Conservation (phyloP, 306 rosid species). For the Lupinus albus region DNA sequence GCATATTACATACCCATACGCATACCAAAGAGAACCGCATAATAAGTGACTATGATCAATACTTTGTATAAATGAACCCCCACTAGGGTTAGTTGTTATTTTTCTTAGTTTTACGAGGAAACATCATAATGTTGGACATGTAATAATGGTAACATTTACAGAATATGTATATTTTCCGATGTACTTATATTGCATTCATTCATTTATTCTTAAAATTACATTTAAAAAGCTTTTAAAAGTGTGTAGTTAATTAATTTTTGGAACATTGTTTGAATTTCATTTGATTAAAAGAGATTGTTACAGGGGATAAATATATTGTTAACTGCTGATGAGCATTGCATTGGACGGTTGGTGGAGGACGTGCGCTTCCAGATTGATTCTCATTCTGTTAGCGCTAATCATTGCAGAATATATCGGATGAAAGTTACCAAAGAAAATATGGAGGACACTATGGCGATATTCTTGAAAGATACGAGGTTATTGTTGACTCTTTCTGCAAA, state of each 20-base stretch:
- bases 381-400: constrained; percentile 67
- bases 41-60: too few species aligned
- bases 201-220: too few species aligned
- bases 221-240: too few species aligned
- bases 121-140: too few species aligned
- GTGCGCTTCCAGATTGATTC: constrained; percentile 75
- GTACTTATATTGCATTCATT: not conserved
- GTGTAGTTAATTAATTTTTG: not conserved
- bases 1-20: too few species aligned
- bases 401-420: constrained; percentile 73
- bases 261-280: not conserved
- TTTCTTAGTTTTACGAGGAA: too few species aligned
- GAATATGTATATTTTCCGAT: too few species aligned
- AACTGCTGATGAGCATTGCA: constrained; percentile 69
- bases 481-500: constrained; percentile 9
- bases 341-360: constrained; percentile 70
- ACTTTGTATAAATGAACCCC: too few species aligned
- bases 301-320: constrained; percentile 84
- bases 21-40: too few species aligned
- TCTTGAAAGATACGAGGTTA: constrained; percentile 85
- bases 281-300: constrained; percentile 28
- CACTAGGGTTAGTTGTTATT: too few species aligned
- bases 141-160: too few species aligned
- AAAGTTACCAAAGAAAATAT: constrained; percentile 50
- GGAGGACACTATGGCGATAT: constrained; percentile 50